Percentiles rank a stretch among this genome's conserved stretches.
Conservation (phyloP, 2,329 filamentous ascomycete species). For the Chalaropsis thielavioides region DNA sequence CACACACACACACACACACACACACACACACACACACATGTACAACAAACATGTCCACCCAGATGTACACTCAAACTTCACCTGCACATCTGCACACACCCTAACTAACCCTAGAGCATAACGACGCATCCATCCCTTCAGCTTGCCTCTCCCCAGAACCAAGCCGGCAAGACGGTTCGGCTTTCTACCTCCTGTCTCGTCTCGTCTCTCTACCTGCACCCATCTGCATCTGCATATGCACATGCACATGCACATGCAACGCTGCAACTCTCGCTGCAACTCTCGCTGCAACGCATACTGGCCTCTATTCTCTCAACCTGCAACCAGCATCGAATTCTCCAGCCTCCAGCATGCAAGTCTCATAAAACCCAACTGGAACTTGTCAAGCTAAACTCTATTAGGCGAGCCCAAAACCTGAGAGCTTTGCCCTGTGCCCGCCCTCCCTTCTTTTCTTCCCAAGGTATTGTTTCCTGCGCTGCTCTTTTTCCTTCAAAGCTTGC, state of each 20-base stretch:
- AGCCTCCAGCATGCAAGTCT: background rate
- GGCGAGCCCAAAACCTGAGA: too few species aligned
- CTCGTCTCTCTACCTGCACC: background rate
- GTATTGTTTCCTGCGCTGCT: too few species aligned
- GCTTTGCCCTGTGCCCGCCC: too few species aligned
- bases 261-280: background rate
- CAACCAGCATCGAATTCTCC: background rate
- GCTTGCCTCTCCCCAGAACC: background rate
- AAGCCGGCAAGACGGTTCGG: background rate
- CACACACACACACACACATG: too few species aligned
- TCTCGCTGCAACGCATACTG: background rate
- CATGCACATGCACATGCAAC: background rate
- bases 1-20: too few species aligned
- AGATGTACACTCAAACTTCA: too few species aligned
- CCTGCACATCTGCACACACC: too few species aligned
- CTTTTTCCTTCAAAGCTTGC: too few species aligned
- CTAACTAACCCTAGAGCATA: too few species aligned
- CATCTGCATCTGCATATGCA: background rate
- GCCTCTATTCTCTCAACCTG: background rate
- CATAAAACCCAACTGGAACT: background rate
- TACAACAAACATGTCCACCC: too few species aligned
- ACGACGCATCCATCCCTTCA: too few species aligned
- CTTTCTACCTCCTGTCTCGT: background rate
- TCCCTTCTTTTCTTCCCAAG: background rate
- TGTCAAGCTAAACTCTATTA: conserved; percentile 4